Base-by-base conservation (phyloP, 2,329 filamentous ascomycete species). In the Diaporthe ampelina region DNA sequence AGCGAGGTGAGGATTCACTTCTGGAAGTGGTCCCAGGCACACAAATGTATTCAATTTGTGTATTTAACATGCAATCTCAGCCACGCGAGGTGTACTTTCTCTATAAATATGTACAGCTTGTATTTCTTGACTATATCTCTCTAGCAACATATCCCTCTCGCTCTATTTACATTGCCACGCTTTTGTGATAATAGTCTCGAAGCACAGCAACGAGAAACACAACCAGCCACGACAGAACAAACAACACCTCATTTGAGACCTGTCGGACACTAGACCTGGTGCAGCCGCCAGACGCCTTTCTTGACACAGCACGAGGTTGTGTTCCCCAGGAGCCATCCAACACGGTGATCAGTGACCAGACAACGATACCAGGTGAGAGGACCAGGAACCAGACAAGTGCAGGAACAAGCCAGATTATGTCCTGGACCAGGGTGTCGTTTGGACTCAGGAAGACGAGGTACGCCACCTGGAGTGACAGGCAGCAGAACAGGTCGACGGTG, bases 241-340 rank as follows among this genome's bases (percentile, higher is more conserved):
- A 68, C 7, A 68, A 13, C 11, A 68, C 63, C 63, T 68, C 63
- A 29, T 52, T 54, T 21, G 63, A 68, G 0, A 24, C n/a, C 17
- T 68, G n/a, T 29, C 48, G 15, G 0, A 68, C 2, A 54, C 40
- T 17, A 26, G 29, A 68, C n/a, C n/a, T 68, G 1, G 13, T 26
- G n/a, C n/a, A 29, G 8, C 32, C 48, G 1, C 1, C 1, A 21
- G 48, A 26, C 4, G 48, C n/a, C 32, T 68, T 54, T 9, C n/a
- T 37, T 8, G 63, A 17, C 32, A 68, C 13, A 2, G 63, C 32
- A 5, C 63, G 63, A 2, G 63, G 63, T 7, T 68, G 63, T 4
- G 74, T 65, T 6, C 70, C 70, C 70, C 70, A 72, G 1, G 40
- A 56, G 1, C 70, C 70, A 21, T 72, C 57, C 32, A 72, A 43